These are phyloP conservation scores for Fusarium siculi DNA, from an alignment of 2,329 filamentous ascomycete species.

Conservation along the genomic window DNA sequence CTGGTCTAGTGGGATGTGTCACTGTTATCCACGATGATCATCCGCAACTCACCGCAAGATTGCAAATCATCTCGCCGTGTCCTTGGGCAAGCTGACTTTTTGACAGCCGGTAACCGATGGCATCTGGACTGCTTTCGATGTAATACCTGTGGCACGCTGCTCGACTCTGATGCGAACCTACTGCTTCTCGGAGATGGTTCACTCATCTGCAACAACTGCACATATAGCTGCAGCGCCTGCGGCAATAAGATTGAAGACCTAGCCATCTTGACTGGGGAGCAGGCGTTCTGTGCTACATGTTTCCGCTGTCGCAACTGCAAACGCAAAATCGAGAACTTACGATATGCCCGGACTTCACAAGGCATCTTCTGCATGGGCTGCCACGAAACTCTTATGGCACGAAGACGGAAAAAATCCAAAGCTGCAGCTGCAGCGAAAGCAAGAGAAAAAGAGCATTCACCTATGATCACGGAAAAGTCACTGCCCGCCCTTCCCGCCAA, in stretches of 20 bases:
- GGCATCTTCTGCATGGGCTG: constrained; percentile 99
- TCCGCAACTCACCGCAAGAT: constrained; percentile 23
- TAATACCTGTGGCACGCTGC: constrained; percentile 92
- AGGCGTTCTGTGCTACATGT: constrained; percentile 97
- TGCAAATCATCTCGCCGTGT: constrained; percentile 1
- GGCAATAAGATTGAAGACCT: constrained; percentile 98
- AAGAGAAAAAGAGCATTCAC: constrained; percentile 70
- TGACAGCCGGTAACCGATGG: constrained; percentile 90
- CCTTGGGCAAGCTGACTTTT: constrained; percentile 44
- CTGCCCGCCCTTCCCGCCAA: constrained; percentile 89
- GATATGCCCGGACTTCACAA: constrained; percentile 96
- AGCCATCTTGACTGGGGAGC: constrained; percentile 95
- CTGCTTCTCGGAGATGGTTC: constrained; percentile 97
- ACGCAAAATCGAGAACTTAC: constrained; percentile 96
- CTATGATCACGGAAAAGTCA: constrained; percentile 87
- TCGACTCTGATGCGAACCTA: constrained; percentile 98
- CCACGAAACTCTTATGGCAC: constrained; percentile 95
- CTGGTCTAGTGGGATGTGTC: background rate
- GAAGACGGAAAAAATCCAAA: constrained; percentile 87
- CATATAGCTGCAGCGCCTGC: constrained; percentile 97
- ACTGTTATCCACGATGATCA: background rate
- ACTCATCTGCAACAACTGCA: constrained; percentile 99
- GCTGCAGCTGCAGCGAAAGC: constrained; percentile 68
- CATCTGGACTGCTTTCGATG: constrained; percentile 99
- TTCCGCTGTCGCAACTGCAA: constrained; percentile 99